These are phyloP conservation scores for Phytophthora multivora DNA, from an alignment of 352 stramenopile species.

Conservation along the genomic window DNA sequence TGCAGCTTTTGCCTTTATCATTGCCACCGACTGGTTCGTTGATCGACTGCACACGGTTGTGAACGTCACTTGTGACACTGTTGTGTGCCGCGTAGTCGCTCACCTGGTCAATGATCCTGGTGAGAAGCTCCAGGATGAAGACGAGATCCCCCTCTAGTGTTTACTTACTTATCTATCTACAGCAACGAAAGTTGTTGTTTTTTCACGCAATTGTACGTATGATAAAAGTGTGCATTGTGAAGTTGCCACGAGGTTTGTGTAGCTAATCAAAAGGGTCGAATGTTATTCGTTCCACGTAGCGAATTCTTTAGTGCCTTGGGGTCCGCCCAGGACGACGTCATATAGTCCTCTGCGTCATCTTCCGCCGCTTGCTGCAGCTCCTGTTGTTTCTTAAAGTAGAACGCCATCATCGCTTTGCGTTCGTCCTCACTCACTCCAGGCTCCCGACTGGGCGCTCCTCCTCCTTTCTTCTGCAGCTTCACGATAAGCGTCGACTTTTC, in stretches of 20 bases:
- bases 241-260: background rate
- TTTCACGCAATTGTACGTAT: background rate
- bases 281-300: conserved; percentile 88
- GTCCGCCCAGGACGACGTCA: conserved; percentile 94
- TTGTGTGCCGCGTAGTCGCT: conserved; percentile 65
- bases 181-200: background rate
- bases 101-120: conserved; percentile 9
- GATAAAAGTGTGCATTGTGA: conserved; percentile 3
- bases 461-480: conserved; percentile 92
- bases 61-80: conserved; percentile 45
- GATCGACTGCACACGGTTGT: background rate
- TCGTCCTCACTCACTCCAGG: conserved; percentile 93
- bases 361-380: conserved; percentile 85
- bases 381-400: conserved; percentile 94
- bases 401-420: conserved; percentile 97
- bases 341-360: conserved; percentile 95
- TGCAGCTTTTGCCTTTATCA: conserved; percentile 55
- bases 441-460: conserved; percentile 84
- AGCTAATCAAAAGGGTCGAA: conserved; percentile 72
- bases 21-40: conserved; percentile 59
- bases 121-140: conserved; percentile 19
- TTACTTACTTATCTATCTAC: background rate
- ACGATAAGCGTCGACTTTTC: conserved; percentile 94
- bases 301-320: conserved; percentile 93
- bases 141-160: background rate